Evolutionary conservation across 345 rosid species (phyloP), one percentile per base, ranked within the genome.

Genomic region (Citrus mangshanensis): DNA sequence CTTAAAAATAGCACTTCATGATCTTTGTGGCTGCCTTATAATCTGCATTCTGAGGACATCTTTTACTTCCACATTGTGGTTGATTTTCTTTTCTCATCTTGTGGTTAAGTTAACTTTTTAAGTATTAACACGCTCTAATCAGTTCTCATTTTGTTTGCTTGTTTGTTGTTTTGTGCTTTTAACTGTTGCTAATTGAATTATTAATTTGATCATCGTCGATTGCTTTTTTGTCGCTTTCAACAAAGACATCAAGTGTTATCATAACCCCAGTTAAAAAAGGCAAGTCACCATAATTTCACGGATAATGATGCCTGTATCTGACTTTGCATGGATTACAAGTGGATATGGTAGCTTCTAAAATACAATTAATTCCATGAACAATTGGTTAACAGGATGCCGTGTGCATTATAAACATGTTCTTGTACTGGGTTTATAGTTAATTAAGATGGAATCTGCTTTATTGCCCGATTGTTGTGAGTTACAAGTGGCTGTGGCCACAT

Each of bases 11-110:
- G 18, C 24, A 38, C 27, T 51, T 54, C n/a, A 10, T 60, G 78
- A 56, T 79, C 77, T 66, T 74, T 70, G 68, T n/a, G 18, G 68
- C 61, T 30, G 38, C 30, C 68, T 27, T 65, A 79, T 70, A 68
- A 35, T 60, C 68, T 66, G 34, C 84, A 79, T 72, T 72, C 59
- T 51, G 58, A 22, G 61, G 40, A 42, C 16, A 34, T 80, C 68
- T 59, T 79, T 22, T 71, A 27, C 38, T 67, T 16, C 35, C 19
- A 40, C 25, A 40, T 69, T 25, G 10, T 27, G 49, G 51, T 38
- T 9, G 58, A 27, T 68, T 68, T 59, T 7, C 65, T 54, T 34
- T 58, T 69, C n/a, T 35, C 19, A 27, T 30, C 54, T 68, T 70
- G 10, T 79, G 34, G 38, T 78, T 68, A 35, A 8, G n/a, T 32